Base-by-base conservation (phyloP, 257 asterid genomes). In the Nicotiana benthamiana region DNA sequence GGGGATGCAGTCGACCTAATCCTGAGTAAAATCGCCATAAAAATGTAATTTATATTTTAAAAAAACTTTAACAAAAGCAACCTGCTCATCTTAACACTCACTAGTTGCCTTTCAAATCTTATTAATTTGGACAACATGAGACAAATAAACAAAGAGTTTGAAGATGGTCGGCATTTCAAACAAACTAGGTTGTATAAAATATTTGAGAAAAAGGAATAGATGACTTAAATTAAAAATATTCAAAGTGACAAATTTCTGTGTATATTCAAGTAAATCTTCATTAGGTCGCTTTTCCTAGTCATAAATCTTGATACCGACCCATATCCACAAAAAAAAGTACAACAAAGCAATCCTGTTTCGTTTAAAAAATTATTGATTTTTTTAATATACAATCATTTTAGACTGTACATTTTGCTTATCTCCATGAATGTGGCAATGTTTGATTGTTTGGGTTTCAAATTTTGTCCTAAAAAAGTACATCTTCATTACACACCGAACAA, bases 111-210 rank as follows among this genome's bases (percentile, higher is more conserved):
- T 53, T 53, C 60, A 53, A 17, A 17, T 53, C 20, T 17, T 53
- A 36, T 36, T 36, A 36, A 36, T 53, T 53, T 53, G 60, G 60
- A 17, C 12, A 46, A 46, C 36, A 72, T 43, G 22, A 22, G 15
- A 43, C 8, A 70, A 43, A 54, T 36, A 70, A 43, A 70, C 34
- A 43, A 70, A 13, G 6, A 43, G 11, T 11, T 70, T 34, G 34
- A 11, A 70, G 57, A 70, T 70, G 77, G 77, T 70, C 77, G 77
- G 77, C 77, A 70, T 43, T 43, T 22, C 32, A 70, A 70, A 70
- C 77, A 70, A 70, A 43, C 15, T 22, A 43, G 20, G 9, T 11
- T 43, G 54, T 34, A 11, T 11, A 68, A 62, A 13, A 11, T 5
- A 11, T 20, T 20, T 43, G 57, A 70, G 59, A 5, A 43, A 70